These are phyloP conservation scores for Lachnellula arida DNA, from an alignment of 2,329 filamentous ascomycete genomes.

Conservation along the genomic window DNA sequence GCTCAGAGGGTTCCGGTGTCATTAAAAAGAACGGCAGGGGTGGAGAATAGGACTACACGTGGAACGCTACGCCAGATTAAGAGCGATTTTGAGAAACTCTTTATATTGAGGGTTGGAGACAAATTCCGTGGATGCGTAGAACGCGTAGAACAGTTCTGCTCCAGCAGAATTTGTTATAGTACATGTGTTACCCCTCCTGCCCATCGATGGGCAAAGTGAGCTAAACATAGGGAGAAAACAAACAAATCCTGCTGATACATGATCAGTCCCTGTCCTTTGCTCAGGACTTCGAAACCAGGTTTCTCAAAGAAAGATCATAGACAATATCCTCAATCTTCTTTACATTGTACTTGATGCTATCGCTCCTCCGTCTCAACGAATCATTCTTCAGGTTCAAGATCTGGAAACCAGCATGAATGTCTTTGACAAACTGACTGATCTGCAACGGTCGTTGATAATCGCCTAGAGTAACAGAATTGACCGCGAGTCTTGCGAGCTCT, in stretches of 20 bases:
- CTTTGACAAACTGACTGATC: constrained; percentile 91
- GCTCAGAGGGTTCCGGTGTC: background rate
- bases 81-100: background rate
- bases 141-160: background rate
- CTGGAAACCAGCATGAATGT: constrained; percentile 93
- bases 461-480: constrained; percentile 89
- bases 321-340: constrained; percentile 98
- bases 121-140: background rate
- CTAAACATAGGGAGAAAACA: background rate
- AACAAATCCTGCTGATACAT: background rate
- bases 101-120: background rate
- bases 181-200: background rate
- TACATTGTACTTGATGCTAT: constrained; percentile 94
- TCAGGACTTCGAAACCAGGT: constrained; percentile 56
- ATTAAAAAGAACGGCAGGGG: background rate
- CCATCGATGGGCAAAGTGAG: no score
- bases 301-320: constrained; percentile 86
- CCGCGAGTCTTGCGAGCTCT: constrained; percentile 83
- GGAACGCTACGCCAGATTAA: background rate
- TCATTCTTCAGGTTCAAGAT: constrained; percentile 98
- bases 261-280: background rate
- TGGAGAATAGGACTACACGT: background rate
- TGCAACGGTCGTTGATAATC: constrained; percentile 81
- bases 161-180: background rate
- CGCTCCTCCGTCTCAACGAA: constrained; percentile 76